Evolutionary conservation across 495 filamentous ascomycete genomes (phyloP).

Genomic region (Lepraria neglecta): DNA sequence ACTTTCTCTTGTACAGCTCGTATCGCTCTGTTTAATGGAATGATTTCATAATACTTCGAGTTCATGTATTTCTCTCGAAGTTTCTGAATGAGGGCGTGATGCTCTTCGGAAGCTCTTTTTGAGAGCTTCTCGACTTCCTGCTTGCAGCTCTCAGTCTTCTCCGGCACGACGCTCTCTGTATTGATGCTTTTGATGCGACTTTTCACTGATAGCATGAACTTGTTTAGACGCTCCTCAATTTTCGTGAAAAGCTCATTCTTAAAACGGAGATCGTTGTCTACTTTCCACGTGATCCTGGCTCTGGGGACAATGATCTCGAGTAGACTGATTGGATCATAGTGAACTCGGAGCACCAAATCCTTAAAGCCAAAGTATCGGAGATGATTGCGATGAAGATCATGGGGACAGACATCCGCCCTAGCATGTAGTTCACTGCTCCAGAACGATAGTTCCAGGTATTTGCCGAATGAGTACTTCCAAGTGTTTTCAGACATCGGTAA

Average conservation of each 20-base stretch:
- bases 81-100: slow-evolving; percentile 60
- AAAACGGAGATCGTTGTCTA: slow-evolving; percentile 81
- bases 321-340: slow-evolving; percentile 85
- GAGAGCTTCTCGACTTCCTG: slow-evolving; percentile 69
- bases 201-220: slow-evolving; percentile 82
- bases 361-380: slow-evolving; percentile 86
- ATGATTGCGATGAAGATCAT: slow-evolving; percentile 89
- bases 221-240: slow-evolving; percentile 69
- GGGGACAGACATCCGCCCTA: slow-evolving; percentile 76
- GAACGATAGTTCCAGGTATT: slow-evolving; percentile 94
- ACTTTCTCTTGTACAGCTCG: slow-evolving; percentile 88
- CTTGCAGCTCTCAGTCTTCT: slow-evolving; percentile 73
- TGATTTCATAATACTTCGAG: slow-evolving; percentile 93
- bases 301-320: slow-evolving; percentile 95
- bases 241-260: slow-evolving; percentile 86
- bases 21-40: slow-evolving; percentile 82
- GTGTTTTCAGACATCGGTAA: slow-evolving; percentile 91
- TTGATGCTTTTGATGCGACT: slow-evolving; percentile 79
- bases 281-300: slow-evolving; percentile 89
- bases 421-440: slow-evolving; percentile 82
- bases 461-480: slow-evolving; percentile 98
- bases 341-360: slow-evolving; percentile 76
- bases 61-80: slow-evolving; percentile 85
- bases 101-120: slow-evolving; percentile 74
- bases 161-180: slow-evolving; percentile 79